A percentile compares a stretch with the other conserved stretches of the same genome.
These are phyloP conservation scores for Trichoderma brevicompactum DNA, from an alignment of 2,329 filamentous ascomycete species.

Conservation along the genomic window DNA sequence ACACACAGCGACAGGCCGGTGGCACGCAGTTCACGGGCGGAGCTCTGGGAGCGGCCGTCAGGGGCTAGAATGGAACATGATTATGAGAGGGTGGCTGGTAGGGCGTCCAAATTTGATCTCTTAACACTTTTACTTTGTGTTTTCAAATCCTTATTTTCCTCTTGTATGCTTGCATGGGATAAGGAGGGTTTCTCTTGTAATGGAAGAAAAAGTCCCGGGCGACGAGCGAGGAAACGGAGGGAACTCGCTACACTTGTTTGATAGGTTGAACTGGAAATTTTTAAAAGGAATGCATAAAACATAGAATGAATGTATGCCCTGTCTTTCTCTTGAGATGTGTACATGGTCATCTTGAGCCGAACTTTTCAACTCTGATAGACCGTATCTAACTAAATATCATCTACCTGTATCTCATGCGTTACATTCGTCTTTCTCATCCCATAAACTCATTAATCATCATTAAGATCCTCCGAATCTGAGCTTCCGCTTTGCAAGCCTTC, in stretches of 20 bases:
- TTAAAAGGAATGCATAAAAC: constrained; percentile 29
- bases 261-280: constrained; percentile 40
- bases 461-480: too few species aligned
- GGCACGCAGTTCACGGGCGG: constrained; percentile 83
- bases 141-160: constrained; percentile 21
- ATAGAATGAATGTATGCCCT: constrained; percentile 18
- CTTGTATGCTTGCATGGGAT: constrained; percentile 40
- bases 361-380: not conserved
- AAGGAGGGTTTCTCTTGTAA: constrained; percentile 39
- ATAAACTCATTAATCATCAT: too few species aligned
- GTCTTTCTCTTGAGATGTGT: not conserved
- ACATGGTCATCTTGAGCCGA: not conserved
- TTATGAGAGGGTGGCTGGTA: constrained; percentile 28
- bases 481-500: too few species aligned
- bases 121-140: constrained; percentile 24
- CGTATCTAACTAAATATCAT: not conserved
- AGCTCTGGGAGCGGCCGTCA: constrained; percentile 71
- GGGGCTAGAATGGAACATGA: constrained; percentile 50
- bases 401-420: too few species aligned
- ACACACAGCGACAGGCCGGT: constrained; percentile 67
- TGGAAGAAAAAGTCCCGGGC: constrained; percentile 29
- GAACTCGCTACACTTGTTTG: constrained; percentile 40
- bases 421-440: too few species aligned
- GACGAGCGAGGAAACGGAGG: constrained; percentile 40
- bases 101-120: constrained; percentile 30